Evolutionary conservation across 2,329 filamentous ascomycete species (phyloP).

Genomic region (Malbranchea zuffiana): DNA sequence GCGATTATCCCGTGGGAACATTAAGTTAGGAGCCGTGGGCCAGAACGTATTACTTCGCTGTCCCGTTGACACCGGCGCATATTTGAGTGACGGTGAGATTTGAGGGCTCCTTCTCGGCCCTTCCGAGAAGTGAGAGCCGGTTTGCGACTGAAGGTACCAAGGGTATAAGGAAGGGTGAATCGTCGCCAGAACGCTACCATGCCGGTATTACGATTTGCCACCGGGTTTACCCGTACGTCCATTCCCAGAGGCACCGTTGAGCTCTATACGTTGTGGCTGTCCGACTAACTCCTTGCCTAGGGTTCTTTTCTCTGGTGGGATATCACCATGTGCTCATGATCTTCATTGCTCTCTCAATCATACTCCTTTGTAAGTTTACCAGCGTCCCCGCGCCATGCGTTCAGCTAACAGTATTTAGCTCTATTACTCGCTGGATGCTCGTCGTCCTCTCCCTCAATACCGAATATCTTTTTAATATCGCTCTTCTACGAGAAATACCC

Average conservation of each 20-base stretch:
- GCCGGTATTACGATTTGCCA: conserved; percentile 21
- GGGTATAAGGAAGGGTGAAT: not conserved
- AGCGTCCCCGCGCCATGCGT: conserved; percentile 9
- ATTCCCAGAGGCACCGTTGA: not conserved
- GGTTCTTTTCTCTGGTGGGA: conserved; percentile 51
- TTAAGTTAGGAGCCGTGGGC: no score
- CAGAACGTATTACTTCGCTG: no score
- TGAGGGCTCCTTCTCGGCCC: conserved; percentile 29
- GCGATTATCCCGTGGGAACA: no score
- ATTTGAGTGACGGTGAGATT: no score
- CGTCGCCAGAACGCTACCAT: conserved; percentile 10
- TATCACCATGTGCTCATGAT: conserved; percentile 94
- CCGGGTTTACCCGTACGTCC: conserved; percentile 24
- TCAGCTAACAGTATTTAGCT: conserved; percentile 43
- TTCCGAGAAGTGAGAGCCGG: conserved; percentile 31
- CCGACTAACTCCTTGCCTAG: conserved; percentile 23
- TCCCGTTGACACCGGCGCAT: no score
- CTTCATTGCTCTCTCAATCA: conserved; percentile 83
- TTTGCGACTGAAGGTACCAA: conserved; percentile 1
- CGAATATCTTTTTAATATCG: conserved; percentile 94
- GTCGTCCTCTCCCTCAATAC: conserved; percentile 88
- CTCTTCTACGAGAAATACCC: conserved; percentile 88
- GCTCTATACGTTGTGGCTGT: not conserved
- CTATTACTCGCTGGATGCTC: conserved; percentile 91
- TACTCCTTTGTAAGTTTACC: conserved; percentile 72